Percentiles rank a stretch among this genome's conserved stretches.
These are phyloP conservation scores for Tieghemiomyces parasiticus DNA, from an alignment of 192 early-diverging fungal species.

Conservation along the genomic window DNA sequence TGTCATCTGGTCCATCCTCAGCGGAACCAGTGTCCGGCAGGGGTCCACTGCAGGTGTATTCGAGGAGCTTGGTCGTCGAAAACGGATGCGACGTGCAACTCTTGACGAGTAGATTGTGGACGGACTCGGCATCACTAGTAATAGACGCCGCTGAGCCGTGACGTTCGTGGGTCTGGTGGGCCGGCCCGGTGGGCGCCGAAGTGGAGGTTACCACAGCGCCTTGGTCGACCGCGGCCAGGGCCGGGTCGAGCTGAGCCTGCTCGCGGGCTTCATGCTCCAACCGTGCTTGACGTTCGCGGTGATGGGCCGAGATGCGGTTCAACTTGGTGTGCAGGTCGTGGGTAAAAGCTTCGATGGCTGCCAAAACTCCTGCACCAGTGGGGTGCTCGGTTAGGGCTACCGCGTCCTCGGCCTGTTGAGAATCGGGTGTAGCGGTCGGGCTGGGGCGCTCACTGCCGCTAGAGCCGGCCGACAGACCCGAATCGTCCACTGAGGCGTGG, in stretches of 20 bases:
- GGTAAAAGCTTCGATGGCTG: no score
- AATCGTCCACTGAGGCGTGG: slow-evolving; percentile 13
- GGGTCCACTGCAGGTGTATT: slow-evolving; percentile 15
- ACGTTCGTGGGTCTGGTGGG: slow-evolving; percentile 15
- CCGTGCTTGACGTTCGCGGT: not conserved
- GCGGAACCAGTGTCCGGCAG: slow-evolving; percentile 4
- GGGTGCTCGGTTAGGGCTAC: no score
- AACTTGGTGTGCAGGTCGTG: no score
- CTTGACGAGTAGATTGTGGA: slow-evolving; percentile 12
- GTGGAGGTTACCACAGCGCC: slow-evolving; percentile 13
- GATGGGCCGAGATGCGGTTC: no score
- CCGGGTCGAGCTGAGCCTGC: not conserved
- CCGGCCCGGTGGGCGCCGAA: slow-evolving; percentile 15
- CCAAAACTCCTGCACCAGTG: no score
- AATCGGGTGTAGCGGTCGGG: no score
- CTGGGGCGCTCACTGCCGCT: not conserved
- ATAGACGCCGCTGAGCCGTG: no score
- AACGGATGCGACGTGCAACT: slow-evolving; percentile 19
- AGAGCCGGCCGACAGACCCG: not conserved
- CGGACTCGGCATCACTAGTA: slow-evolving; percentile 19
- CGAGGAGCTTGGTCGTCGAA: slow-evolving; percentile 21
- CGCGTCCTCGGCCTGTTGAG: no score
- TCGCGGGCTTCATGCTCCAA: not conserved
- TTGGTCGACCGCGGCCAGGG: not conserved
- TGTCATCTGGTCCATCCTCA: slow-evolving; percentile 11